Conservation (phyloP, 768 basidiomycete genomes). For the Phlegmacium glaucopus region DNA sequence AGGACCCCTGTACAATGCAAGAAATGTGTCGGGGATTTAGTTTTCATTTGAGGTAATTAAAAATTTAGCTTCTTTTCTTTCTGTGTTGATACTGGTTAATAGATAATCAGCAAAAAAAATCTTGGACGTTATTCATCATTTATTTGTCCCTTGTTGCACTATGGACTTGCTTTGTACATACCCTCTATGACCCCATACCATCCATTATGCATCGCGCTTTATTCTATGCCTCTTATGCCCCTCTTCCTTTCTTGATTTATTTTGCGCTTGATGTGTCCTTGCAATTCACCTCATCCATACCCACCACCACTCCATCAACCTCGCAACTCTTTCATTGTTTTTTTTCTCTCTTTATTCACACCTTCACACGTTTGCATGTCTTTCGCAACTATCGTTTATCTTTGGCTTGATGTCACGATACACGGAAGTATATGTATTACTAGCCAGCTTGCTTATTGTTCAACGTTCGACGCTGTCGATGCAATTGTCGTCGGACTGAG, state of each 20-base stretch:
- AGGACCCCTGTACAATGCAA: conserved; percentile 31
- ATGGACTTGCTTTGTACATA: conserved; percentile 19
- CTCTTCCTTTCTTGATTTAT: conserved; percentile 7
- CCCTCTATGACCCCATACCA: conserved; percentile 10
- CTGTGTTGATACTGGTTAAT: neutral
- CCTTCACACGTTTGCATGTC: conserved; percentile 1
- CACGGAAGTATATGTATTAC: conserved; percentile 14
- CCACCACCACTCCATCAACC: neutral
- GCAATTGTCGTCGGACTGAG: too few species aligned
- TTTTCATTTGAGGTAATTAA: conserved; percentile 38
- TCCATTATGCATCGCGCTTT: conserved; percentile 19
- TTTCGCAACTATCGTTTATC: conserved; percentile 6
- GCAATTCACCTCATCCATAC: conserved; percentile 9
- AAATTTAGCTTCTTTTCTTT: neutral
- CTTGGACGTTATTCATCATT: conserved; percentile 21
- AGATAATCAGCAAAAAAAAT: conserved; percentile 7
- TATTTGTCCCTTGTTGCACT: conserved; percentile 14
- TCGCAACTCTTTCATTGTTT: conserved; percentile 1
- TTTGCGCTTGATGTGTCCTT: conserved; percentile 12
- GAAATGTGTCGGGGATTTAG: conserved; percentile 35
- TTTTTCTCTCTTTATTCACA: conserved; percentile 8
- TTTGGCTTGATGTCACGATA: conserved; percentile 17
- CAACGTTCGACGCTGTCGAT: too few species aligned
- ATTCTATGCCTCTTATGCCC: conserved; percentile 22
- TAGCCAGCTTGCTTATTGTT: conserved; percentile 7